These are phyloP conservation scores for Populus trichocarpa DNA, from an alignment of 441 rosid genomes.

Conservation along the genomic window DNA sequence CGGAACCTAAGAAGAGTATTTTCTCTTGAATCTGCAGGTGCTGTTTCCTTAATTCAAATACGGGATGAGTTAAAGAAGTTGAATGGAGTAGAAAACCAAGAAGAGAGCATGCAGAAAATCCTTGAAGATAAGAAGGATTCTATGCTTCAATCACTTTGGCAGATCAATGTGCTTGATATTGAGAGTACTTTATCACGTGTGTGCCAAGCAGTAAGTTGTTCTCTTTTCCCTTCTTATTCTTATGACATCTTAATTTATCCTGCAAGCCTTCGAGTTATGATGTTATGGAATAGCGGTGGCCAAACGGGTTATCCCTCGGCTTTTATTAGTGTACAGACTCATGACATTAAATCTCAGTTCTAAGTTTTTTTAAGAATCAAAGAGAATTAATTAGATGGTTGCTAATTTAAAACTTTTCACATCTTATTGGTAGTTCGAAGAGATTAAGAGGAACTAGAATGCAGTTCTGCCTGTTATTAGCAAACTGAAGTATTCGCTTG, in stretches of 20 bases:
- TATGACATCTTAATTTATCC: not conserved
- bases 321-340: not conserved
- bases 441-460: not conserved
- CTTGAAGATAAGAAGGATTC: constrained; percentile 74
- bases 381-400: not conserved
- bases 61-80: constrained; percentile 78
- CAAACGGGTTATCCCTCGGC: not conserved
- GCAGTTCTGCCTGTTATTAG: not conserved
- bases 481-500: not conserved
- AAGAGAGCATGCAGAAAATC: constrained; percentile 63
- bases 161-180: constrained; percentile 83
- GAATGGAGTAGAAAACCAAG: constrained; percentile 60
- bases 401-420: not conserved
- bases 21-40: constrained; percentile 50
- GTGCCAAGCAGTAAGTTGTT: constrained; percentile 65
- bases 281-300: not conserved
- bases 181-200: constrained; percentile 86
- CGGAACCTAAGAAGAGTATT: not conserved
- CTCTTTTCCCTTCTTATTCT: constrained; percentile 13
- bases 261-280: not conserved
- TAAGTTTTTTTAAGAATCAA: not conserved
- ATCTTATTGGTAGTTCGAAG: not conserved
- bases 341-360: not conserved
- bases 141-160: constrained; percentile 92
- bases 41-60: constrained; percentile 75